Conservation (phyloP, 176 grass and related monocot species). For the Tillandsia fasciculata region DNA sequence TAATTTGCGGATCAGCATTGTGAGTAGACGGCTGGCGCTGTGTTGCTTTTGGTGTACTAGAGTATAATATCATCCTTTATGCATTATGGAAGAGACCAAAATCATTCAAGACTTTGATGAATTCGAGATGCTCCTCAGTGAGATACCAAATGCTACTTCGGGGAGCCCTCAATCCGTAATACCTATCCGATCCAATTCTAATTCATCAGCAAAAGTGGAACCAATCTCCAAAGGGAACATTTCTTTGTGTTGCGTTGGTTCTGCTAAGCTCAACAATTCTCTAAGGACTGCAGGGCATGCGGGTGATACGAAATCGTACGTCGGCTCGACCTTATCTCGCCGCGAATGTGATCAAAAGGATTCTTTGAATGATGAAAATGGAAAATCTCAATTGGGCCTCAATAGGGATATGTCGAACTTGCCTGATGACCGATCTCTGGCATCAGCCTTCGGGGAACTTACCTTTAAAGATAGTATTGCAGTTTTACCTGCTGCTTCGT, state of each 20-base stretch:
- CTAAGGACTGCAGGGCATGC: neutral
- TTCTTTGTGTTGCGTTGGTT: neutral
- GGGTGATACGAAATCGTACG: neutral
- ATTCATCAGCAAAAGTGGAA: neutral
- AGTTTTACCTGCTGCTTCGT: neutral
- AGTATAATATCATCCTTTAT: constrained; percentile 6
- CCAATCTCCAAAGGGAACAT: neutral
- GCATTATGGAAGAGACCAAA: constrained; percentile 25
- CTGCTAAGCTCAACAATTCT: neutral
- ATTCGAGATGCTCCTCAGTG: constrained; percentile 7
- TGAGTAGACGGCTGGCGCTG: neutral
- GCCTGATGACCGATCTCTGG: constrained; percentile 35
- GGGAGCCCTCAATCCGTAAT: neutral
- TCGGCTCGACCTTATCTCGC: neutral
- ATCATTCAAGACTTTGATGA: neutral
- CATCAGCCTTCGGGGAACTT: constrained; percentile 38
- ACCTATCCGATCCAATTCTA: neutral
- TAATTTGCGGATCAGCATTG: constrained; percentile 33
- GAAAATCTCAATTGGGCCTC: neutral
- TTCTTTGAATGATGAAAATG: constrained; percentile 5
- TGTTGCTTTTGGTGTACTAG: neutral
- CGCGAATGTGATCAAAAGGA: constrained; percentile 6
- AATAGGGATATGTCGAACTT: constrained; percentile 10
- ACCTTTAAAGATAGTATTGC: constrained; percentile 19
- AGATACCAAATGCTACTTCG: constrained; percentile 1